Conservation (phyloP, 106 monocot species). For the Cymbidium sinense region DNA sequence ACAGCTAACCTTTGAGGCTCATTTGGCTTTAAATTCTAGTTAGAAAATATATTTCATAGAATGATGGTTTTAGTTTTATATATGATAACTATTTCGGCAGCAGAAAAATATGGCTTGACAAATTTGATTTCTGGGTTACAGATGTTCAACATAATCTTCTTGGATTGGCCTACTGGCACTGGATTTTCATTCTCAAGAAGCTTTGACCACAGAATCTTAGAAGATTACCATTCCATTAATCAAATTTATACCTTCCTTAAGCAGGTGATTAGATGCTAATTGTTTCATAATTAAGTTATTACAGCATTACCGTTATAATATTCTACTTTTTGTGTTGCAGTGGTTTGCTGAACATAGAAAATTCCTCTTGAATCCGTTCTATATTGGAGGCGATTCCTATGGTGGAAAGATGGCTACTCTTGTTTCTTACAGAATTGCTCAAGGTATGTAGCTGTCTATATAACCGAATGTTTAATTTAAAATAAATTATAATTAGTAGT, state of each 20-base stretch:
- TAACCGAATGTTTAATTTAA: no score
- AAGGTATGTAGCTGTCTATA: constrained; percentile 4
- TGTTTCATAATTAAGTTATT: background rate
- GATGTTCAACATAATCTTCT: background rate
- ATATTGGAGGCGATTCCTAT: background rate
- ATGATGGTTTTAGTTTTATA: no score
- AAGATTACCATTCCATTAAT: background rate
- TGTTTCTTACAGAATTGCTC: background rate
- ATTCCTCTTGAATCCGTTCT: background rate
- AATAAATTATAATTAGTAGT: background rate
- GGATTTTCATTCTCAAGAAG: background rate
- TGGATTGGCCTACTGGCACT: constrained; percentile 1
- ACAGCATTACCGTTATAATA: background rate
- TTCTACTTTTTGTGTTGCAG: background rate
- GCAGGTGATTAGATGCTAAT: background rate
- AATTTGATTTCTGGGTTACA: background rate
- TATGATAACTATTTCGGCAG: no score
- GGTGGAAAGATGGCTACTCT: constrained; percentile 1
- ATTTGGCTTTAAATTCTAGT: no score
- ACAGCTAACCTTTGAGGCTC: no score
- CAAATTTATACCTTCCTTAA: background rate
- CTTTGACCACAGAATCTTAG: background rate
- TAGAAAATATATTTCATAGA: no score
- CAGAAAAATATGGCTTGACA: no score
- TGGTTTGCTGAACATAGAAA: background rate